Percentiles rank a stretch among this genome's conserved stretches.
Conservation (phyloP, 768 basidiomycete genomes). For the Boletus subcaerulescens region DNA sequence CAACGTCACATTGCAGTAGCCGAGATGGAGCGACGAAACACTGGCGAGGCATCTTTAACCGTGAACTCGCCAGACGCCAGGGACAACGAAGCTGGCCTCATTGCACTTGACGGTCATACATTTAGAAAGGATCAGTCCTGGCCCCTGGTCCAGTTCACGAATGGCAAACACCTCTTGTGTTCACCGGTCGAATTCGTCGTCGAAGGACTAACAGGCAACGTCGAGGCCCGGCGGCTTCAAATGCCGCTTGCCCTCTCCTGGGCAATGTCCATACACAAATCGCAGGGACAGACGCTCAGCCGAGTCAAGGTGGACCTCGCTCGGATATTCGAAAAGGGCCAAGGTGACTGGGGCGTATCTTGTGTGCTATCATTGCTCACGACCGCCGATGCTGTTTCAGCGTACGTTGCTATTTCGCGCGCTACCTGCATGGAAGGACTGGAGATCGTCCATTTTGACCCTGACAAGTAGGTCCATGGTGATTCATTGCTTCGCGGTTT, state of each 20-base stretch:
- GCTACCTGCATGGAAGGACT: conserved; percentile 41
- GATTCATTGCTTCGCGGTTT: neutral
- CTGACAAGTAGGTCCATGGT: conserved; percentile 25
- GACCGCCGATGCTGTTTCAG: conserved; percentile 8
- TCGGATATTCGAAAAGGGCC: conserved; percentile 87
- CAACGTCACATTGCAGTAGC: conserved; percentile 27
- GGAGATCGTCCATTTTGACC: conserved; percentile 37
- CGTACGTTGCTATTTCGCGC: conserved; percentile 38
- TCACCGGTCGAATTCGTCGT: conserved; percentile 35
- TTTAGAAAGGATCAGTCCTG: conserved; percentile 24
- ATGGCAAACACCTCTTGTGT: conserved; percentile 27
- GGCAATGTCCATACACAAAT: conserved; percentile 99
- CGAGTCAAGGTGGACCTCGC: conserved; percentile 91
- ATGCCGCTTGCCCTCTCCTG: conserved; percentile 85
- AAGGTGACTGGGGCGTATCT: conserved; percentile 29
- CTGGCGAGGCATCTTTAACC: neutral
- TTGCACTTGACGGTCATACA: conserved; percentile 10
- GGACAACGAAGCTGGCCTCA: conserved; percentile 6
- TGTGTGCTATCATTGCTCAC: neutral
- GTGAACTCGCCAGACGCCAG: neutral
- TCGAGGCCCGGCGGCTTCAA: conserved; percentile 43
- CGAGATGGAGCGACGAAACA: conserved; percentile 21
- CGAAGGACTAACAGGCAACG: conserved; percentile 30
- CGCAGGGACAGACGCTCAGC: conserved; percentile 93
- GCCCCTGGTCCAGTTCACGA: conserved; percentile 38